Conservation (phyloP, 208 protist genomes). For the Crithidia mellificae region DNA sequence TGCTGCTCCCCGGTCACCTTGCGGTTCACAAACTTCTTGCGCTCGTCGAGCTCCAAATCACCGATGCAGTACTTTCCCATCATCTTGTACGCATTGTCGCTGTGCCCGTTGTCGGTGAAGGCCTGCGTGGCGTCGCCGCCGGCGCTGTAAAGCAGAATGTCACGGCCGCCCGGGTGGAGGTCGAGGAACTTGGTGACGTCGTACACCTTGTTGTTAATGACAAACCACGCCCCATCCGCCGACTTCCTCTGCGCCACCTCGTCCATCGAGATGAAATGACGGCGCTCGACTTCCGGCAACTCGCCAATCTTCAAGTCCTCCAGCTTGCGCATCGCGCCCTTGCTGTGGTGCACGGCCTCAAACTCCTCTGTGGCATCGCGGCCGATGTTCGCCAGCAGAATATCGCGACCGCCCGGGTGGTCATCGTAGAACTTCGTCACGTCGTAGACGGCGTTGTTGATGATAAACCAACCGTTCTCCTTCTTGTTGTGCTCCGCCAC, state of each 20-base stretch:
- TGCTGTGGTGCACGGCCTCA: conserved; percentile 66
- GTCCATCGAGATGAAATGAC: conserved; percentile 39
- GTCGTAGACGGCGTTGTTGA: conserved; percentile 79
- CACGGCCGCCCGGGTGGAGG: conserved; percentile 78
- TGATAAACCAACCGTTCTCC: conserved; percentile 71
- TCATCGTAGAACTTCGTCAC: conserved; percentile 78
- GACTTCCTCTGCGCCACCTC: conserved; percentile 46
- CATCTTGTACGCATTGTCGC: conserved; percentile 55
- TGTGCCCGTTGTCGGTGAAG: conserved; percentile 75
- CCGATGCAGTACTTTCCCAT: conserved; percentile 62
- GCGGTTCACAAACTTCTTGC: conserved; percentile 22
- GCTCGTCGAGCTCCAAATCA: conserved; percentile 47
- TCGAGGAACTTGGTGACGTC: conserved; percentile 76
- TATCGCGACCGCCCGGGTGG: conserved; percentile 79
- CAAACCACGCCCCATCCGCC: conserved; percentile 54
- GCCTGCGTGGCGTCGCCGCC: conserved; percentile 71
- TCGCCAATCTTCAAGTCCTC: conserved; percentile 51
- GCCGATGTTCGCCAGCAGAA: conserved; percentile 72
- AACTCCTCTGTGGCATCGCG: conserved; percentile 78
- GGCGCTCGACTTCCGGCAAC: conserved; percentile 40
- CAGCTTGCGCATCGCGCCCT: conserved; percentile 44
- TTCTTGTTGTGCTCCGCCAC: conserved; percentile 65
- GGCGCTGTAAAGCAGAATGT: conserved; percentile 68
- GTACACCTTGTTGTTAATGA: conserved; percentile 88
- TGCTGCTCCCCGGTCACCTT: conserved; percentile 16